phyloP scores from a whole-genome alignment of 225 moss, liverwort and hornwort genomes.

The Rhytidiadelphus loreus region DNA sequence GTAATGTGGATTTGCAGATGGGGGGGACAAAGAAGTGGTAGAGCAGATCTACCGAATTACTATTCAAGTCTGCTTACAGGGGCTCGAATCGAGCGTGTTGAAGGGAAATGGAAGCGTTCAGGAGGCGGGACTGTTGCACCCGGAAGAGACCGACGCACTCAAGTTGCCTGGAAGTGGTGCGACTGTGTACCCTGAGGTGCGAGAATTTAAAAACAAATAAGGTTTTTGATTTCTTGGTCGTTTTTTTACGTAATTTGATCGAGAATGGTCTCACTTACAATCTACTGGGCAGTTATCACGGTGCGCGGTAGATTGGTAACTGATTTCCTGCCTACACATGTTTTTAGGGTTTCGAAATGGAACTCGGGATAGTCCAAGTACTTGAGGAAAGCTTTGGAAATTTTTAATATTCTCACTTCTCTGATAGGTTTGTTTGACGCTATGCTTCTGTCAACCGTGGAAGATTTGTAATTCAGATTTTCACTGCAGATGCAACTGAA shows the following conservation, averaged over 20 bases:
- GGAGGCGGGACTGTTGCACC: slow-evolving; percentile 27
- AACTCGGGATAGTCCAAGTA: background rate
- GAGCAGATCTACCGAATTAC: slow-evolving; percentile 81
- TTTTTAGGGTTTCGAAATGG: slow-evolving; percentile 26
- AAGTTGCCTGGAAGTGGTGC: slow-evolving; percentile 26
- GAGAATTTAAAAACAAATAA: background rate
- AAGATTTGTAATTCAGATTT: background rate
- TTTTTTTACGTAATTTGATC: background rate
- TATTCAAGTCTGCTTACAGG: slow-evolving; percentile 76
- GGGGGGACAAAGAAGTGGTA: slow-evolving; percentile 75
- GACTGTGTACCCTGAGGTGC: slow-evolving; percentile 35
- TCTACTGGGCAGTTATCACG: slow-evolving; percentile 7
- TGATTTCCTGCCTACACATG: background rate
- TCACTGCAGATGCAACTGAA: slow-evolving; percentile 76
- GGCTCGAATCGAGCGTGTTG: slow-evolving; percentile 56
- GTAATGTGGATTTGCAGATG: slow-evolving; percentile 37
- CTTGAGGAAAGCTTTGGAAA: background rate
- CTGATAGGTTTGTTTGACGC: background rate
- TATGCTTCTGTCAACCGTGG: background rate
- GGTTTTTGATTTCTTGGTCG: background rate
- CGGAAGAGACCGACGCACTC: slow-evolving; percentile 43
- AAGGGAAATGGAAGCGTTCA: slow-evolving; percentile 26
- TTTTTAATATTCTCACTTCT: background rate
- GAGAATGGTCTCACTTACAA: background rate
- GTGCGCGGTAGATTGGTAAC: slow-evolving; percentile 14